Percentiles rank a stretch among this genome's conserved stretches.
These are phyloP conservation scores for Phytophthora ohioensis DNA, from an alignment of 352 stramenopile species.

Conservation along the genomic window DNA sequence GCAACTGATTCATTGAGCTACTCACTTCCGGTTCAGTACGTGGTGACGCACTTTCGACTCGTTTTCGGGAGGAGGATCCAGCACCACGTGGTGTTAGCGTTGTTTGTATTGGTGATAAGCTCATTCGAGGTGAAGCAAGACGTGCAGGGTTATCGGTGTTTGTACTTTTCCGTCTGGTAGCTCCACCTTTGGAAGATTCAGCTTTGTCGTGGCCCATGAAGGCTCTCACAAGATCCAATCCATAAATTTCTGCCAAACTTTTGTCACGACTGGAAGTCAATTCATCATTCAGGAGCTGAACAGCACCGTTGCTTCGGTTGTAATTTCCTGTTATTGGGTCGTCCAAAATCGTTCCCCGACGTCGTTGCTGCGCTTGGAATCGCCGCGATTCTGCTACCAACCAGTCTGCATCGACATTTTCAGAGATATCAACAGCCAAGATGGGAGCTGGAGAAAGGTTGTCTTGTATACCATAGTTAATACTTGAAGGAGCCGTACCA, in stretches of 20 bases:
- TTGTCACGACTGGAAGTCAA: slow-evolving; percentile 33
- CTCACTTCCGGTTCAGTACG: slow-evolving; percentile 2
- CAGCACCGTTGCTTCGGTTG: slow-evolving; percentile 19
- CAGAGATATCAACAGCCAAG: slow-evolving; percentile 59
- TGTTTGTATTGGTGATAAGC: slow-evolving; percentile 86
- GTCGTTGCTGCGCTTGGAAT: slow-evolving; percentile 26
- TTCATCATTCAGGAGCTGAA: slow-evolving; percentile 21
- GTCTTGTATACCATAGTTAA: slow-evolving; percentile 14
- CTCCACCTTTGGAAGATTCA: background rate
- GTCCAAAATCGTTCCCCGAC: slow-evolving; percentile 17
- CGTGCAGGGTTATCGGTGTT: slow-evolving; percentile 8
- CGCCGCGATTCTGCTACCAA: slow-evolving; percentile 43
- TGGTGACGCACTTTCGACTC: slow-evolving; percentile 17
- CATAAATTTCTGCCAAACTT: slow-evolving; percentile 66
- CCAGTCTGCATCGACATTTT: slow-evolving; percentile 53
- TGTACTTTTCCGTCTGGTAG: slow-evolving; percentile 13
- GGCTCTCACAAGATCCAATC: slow-evolving; percentile 62
- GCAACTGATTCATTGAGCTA: slow-evolving; percentile 24
- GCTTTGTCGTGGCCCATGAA: slow-evolving; percentile 40
- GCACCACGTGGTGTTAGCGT: slow-evolving; percentile 44
- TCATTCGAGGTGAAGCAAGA: slow-evolving; percentile 72
- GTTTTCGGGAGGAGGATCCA: slow-evolving; percentile 76
- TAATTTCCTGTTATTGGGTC: slow-evolving; percentile 27
- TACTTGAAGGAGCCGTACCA: background rate
- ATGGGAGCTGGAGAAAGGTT: slow-evolving; percentile 17